Conservation (phyloP, 176 grass and related monocot species). For the Dactylis glomerata region DNA sequence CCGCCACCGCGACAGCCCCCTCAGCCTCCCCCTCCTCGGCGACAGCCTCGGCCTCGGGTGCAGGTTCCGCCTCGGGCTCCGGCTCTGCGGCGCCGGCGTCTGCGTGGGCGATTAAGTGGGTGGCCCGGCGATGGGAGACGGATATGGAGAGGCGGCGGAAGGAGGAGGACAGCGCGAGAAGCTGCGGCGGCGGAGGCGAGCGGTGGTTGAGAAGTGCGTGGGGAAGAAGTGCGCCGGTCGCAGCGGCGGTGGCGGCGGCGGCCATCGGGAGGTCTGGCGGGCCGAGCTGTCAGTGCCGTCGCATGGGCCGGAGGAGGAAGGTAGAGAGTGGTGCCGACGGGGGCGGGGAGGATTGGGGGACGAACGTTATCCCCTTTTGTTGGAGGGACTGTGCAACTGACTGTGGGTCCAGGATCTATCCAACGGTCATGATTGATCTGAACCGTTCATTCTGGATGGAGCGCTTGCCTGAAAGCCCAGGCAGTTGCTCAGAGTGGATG, state of each 20-base stretch:
- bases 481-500: too few relatives aligned
- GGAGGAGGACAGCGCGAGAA: constrained; percentile 38
- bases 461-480: too few relatives aligned
- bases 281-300: constrained; percentile 32
- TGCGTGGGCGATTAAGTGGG: constrained; percentile 37
- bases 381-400: constrained; percentile 10
- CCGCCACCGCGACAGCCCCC: constrained; percentile 27
- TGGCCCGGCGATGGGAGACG: constrained; percentile 32
- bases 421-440: background rate
- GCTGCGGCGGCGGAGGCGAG: constrained; percentile 23
- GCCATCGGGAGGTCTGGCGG: constrained; percentile 39
- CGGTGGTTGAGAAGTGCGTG: constrained; percentile 30
- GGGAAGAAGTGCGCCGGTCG: constrained; percentile 33
- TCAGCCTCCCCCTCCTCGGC: constrained; percentile 38
- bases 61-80: background rate
- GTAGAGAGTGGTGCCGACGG: background rate
- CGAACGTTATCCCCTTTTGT: constrained; percentile 46
- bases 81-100: constrained; percentile 37
- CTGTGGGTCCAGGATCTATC: constrained; percentile 10
- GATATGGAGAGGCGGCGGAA: constrained; percentile 49
- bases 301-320: constrained; percentile 28
- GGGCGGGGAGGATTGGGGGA: constrained; percentile 29
- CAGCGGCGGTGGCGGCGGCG: constrained; percentile 31
- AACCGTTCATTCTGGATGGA: background rate
- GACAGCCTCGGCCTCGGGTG: constrained; percentile 4